Percentiles rank a stretch among this genome's conserved stretches.
phyloP scores from a whole-genome alignment of 208 protist genomes.

The Zelonia costaricensis region DNA sequence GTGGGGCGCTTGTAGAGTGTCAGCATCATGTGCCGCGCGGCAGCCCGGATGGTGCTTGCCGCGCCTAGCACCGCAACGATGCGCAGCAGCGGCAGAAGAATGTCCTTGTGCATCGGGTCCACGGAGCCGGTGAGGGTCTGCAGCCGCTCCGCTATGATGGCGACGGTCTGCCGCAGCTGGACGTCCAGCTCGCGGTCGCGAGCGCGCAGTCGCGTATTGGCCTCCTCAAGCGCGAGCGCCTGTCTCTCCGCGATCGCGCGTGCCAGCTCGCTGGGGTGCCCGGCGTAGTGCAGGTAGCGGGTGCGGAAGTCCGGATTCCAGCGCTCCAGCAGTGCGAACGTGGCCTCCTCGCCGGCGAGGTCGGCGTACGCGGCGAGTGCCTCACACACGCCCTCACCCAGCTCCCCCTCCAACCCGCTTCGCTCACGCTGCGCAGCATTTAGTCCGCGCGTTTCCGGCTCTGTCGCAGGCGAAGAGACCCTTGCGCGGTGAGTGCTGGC shows the following conservation, averaged over 20 bases:
- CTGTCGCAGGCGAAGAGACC: neutral
- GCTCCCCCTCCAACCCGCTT: neutral
- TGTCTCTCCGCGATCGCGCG: neutral
- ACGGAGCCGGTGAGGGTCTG: constrained; percentile 43
- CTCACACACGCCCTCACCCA: constrained; percentile 13
- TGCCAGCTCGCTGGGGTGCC: neutral
- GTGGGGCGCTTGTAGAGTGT: constrained; percentile 59
- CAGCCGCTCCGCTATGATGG: constrained; percentile 46
- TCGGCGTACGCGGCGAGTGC: constrained; percentile 16
- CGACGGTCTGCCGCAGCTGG: constrained; percentile 27
- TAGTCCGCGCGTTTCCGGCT: neutral
- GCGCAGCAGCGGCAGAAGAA: constrained; percentile 61
- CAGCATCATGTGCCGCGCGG: constrained; percentile 51
- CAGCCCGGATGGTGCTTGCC: constrained; percentile 30
- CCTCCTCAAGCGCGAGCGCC: constrained; percentile 7
- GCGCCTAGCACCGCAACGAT: constrained; percentile 34
- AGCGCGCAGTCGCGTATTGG: constrained; percentile 13
- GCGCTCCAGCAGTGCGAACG: constrained; percentile 16
- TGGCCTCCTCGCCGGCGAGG: constrained; percentile 4
- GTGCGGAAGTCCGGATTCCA: constrained; percentile 13
- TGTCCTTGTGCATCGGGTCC: constrained; percentile 58
- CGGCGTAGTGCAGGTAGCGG: neutral
- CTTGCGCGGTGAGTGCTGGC: neutral
- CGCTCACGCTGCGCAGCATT: too few relatives aligned
- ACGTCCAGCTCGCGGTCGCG: constrained; percentile 29